phyloP scores from a whole-genome alignment of 257 asterid genomes.

The Eucommia ulmoides region DNA sequence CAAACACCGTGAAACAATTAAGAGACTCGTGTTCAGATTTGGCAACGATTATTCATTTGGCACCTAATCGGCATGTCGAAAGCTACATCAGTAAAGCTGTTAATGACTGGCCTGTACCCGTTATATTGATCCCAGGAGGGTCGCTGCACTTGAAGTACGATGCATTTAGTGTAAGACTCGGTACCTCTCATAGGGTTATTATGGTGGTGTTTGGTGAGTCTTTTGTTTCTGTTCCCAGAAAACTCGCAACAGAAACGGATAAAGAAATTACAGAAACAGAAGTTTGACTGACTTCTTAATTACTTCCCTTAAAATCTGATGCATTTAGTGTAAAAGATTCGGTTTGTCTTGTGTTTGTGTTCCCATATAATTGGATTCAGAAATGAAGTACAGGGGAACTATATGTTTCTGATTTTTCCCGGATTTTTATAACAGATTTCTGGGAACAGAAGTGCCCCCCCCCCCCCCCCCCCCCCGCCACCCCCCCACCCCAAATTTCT shows the following conservation, averaged over 20 bases:
- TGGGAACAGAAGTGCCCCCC: too few species aligned
- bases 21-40: conserved; percentile 32
- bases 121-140: conserved; percentile 55
- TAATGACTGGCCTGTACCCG: conserved; percentile 49
- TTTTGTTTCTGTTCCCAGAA: not conserved
- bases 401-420: too few species aligned
- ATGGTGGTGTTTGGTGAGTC: not conserved
- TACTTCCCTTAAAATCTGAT: not conserved
- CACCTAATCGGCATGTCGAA: conserved; percentile 72
- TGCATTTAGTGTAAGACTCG: conserved; percentile 58
- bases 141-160: conserved; percentile 44
- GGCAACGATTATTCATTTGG: conserved; percentile 61
- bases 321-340: not conserved
- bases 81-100: conserved; percentile 35
- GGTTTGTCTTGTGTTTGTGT: not conserved
- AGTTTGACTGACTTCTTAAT: not conserved
- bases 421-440: too few species aligned
- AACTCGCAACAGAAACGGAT: not conserved
- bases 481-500: too few species aligned
- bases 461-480: too few species aligned
- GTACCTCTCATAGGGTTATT: not conserved
- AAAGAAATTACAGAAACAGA: not conserved
- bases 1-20: conserved; percentile 42
- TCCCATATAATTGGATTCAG: not conserved
- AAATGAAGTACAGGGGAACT: not conserved